Conservation (phyloP, 352 stramenopile species). For the Pythium insidiosum region DNA sequence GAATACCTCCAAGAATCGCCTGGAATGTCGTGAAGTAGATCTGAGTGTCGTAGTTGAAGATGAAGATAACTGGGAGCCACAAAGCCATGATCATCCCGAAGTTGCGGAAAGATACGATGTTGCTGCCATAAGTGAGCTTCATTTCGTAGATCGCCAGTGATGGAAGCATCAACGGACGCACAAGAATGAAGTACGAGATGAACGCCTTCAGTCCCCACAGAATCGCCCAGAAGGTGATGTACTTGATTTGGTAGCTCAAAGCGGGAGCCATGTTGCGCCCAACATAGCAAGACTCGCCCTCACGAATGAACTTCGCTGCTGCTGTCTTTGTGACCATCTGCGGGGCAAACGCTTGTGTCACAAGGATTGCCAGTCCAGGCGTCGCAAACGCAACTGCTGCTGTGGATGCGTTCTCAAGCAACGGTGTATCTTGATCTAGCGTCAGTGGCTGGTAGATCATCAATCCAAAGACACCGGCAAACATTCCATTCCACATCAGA, state of each 20-base stretch:
- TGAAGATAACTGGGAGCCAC: slow-evolving; percentile 30
- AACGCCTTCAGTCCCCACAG: slow-evolving; percentile 23
- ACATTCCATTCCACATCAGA: slow-evolving; percentile 27
- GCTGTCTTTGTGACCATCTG: slow-evolving; percentile 21
- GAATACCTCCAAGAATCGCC: slow-evolving; percentile 18
- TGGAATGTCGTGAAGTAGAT: slow-evolving; percentile 42
- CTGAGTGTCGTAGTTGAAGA: slow-evolving; percentile 46
- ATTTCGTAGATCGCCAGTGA: slow-evolving; percentile 33
- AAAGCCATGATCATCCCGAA: slow-evolving; percentile 28
- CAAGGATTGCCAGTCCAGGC: slow-evolving; percentile 19
- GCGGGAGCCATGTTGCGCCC: slow-evolving; percentile 28
- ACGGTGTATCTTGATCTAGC: slow-evolving; percentile 10
- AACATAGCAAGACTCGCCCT: slow-evolving; percentile 31
- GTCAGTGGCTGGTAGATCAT: slow-evolving; percentile 26
- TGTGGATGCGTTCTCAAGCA: slow-evolving; percentile 12
- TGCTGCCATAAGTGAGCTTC: slow-evolving; percentile 16
- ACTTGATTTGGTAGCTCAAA: slow-evolving; percentile 22
- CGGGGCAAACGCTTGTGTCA: slow-evolving; percentile 19
- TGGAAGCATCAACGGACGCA: slow-evolving; percentile 28
- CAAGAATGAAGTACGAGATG: slow-evolving; percentile 32
- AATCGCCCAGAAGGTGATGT: slow-evolving; percentile 27
- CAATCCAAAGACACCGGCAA: slow-evolving; percentile 23
- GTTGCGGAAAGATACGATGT: slow-evolving; percentile 36
- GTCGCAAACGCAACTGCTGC: slow-evolving; percentile 12
- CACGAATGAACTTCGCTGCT: slow-evolving; percentile 29